A percentile compares a stretch with the other conserved stretches of the same genome.
phyloP scores from a whole-genome alignment of 345 rosid genomes.

The Durio zibethinus region DNA sequence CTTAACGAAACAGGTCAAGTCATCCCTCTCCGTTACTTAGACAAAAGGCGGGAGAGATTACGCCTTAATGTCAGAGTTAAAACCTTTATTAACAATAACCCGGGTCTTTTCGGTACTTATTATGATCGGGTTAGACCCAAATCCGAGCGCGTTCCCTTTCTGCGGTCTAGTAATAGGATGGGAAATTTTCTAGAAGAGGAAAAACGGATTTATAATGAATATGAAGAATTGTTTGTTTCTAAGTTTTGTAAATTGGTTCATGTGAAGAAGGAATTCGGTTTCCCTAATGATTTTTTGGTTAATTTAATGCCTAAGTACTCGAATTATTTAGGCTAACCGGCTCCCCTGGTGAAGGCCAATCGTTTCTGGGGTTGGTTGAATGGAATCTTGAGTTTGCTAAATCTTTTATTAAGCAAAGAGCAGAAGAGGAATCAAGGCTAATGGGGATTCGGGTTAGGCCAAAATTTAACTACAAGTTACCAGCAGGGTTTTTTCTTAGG shows the following conservation, averaged over 20 bases:
- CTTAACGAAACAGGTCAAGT: slow-evolving; percentile 76
- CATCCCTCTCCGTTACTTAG: slow-evolving; percentile 69
- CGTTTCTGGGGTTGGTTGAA: slow-evolving; percentile 59
- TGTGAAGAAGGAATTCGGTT: slow-evolving; percentile 87
- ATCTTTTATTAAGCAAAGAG: slow-evolving; percentile 55
- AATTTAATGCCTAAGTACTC: slow-evolving; percentile 61
- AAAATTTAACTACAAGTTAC: slow-evolving; percentile 62
- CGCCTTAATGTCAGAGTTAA: slow-evolving; percentile 46
- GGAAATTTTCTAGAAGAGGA: slow-evolving; percentile 65
- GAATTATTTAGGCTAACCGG: slow-evolving; percentile 55
- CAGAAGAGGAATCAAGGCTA: slow-evolving; percentile 47
- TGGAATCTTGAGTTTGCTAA: slow-evolving; percentile 67
- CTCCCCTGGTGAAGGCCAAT: slow-evolving; percentile 53
- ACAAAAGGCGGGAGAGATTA: slow-evolving; percentile 71
- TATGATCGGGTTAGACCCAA: slow-evolving; percentile 64
- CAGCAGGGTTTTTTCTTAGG: slow-evolving; percentile 60
- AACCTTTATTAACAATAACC: slow-evolving; percentile 54
- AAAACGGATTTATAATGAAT: slow-evolving; percentile 37
- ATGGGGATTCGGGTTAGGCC: slow-evolving; percentile 64
- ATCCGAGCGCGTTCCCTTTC: slow-evolving; percentile 48
- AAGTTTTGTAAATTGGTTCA: slow-evolving; percentile 74
- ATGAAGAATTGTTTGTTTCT: slow-evolving; percentile 58
- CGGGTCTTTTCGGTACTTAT: slow-evolving; percentile 56
- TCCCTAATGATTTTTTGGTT: slow-evolving; percentile 69
- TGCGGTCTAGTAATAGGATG: slow-evolving; percentile 53